Evolutionary conservation across 257 asterid species (phyloP).

Genomic region (Apocynum venetum): DNA sequence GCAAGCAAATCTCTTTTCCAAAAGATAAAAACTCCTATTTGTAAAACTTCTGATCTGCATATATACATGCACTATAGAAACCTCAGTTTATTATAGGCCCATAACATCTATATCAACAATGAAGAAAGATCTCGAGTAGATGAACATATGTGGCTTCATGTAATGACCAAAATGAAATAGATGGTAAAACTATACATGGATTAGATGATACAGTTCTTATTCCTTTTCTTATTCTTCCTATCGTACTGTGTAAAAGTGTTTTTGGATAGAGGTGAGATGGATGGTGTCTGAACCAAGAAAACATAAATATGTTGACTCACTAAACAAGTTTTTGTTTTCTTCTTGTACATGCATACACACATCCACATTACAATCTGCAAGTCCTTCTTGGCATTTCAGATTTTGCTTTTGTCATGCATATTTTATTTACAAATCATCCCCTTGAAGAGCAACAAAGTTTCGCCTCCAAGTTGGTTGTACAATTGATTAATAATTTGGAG

Average conservation of each 20-base stretch:
- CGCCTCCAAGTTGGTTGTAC: not conserved
- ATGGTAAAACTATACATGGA: not conserved
- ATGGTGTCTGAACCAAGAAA: too few species aligned
- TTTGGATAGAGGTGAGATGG: not conserved
- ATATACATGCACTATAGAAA: not conserved
- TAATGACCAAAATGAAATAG: not conserved
- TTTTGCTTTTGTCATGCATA: not conserved
- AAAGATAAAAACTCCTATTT: not conserved
- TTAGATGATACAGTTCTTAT: not conserved
- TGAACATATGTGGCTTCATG: not conserved
- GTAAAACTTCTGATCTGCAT: not conserved
- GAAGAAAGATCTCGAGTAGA: not conserved
- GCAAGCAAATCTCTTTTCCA: not conserved
- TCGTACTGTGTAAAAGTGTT: not conserved
- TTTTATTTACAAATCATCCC: not conserved
- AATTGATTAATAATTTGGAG: not conserved
- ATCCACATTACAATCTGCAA: not conserved
- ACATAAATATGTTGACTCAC: not conserved
- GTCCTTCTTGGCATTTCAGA: not conserved
- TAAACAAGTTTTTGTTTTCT: too few species aligned
- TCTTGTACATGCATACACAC: not conserved
- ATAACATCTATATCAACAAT: not conserved
- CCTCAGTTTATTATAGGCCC: not conserved
- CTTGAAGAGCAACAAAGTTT: not conserved
- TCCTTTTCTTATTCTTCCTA: not conserved